Evolutionary conservation across 2,329 filamentous ascomycete genomes (phyloP).

Genomic region (Fusarium odoratissimum): DNA sequence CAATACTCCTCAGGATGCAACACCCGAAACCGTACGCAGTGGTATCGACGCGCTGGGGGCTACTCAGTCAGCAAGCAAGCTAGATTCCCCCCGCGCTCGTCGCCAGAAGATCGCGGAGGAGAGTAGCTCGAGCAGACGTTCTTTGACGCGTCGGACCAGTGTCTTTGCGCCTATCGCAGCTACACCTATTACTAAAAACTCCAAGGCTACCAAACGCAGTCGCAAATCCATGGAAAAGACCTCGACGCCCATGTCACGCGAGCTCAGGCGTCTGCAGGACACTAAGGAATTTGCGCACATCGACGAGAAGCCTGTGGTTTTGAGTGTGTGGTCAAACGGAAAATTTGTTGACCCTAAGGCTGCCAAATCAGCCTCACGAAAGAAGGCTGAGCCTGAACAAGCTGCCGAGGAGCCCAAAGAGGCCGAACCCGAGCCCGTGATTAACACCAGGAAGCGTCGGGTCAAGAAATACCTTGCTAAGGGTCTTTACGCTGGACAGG

Average conservation of each 20-base stretch:
- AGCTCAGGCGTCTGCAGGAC: slow-evolving; percentile 69
- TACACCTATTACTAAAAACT: slow-evolving; percentile 60
- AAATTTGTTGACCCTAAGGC: slow-evolving; percentile 66
- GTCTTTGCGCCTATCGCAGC: slow-evolving; percentile 56
- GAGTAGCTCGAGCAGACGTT: slow-evolving; percentile 51
- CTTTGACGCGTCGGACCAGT: slow-evolving; percentile 55
- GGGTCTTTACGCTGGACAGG: slow-evolving; percentile 89
- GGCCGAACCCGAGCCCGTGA: slow-evolving; percentile 54
- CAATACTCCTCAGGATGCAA: slow-evolving; percentile 22
- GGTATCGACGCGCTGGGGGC: slow-evolving; percentile 61
- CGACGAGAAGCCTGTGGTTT: slow-evolving; percentile 66
- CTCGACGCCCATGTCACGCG: slow-evolving; percentile 63
- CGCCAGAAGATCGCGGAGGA: slow-evolving; percentile 47
- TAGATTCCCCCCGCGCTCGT: slow-evolving; percentile 50
- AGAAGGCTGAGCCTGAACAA: slow-evolving; percentile 48
- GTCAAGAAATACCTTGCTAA: slow-evolving; percentile 83
- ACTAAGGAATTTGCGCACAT: slow-evolving; percentile 71
- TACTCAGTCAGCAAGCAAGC: slow-evolving; percentile 56
- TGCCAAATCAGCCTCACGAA: slow-evolving; percentile 52
- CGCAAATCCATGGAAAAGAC: slow-evolving; percentile 65
- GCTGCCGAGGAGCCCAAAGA: slow-evolving; percentile 40
- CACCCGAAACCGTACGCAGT: slow-evolving; percentile 45
- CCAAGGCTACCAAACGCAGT: slow-evolving; percentile 70
- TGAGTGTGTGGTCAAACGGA: slow-evolving; percentile 73
- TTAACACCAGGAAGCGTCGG: slow-evolving; percentile 56